Conservation (phyloP, 2,329 filamentous ascomycete genomes). For the Dothidotthia symphoricarpi region DNA sequence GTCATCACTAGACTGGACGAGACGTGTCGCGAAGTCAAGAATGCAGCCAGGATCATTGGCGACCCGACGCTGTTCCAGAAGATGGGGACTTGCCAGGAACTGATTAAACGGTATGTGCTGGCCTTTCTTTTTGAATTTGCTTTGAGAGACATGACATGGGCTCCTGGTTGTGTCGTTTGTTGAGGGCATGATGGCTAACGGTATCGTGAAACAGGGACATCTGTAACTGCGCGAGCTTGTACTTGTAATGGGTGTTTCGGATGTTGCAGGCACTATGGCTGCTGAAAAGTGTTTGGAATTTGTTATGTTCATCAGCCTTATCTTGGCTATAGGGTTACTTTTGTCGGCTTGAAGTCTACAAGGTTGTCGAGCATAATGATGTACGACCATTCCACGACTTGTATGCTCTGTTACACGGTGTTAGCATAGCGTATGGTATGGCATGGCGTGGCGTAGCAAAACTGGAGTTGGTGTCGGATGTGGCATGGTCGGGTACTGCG, state of each 20-base stretch:
- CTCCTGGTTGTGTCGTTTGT: constrained; percentile 1
- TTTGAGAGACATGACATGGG: constrained; percentile 2
- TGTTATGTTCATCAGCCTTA: too few species aligned
- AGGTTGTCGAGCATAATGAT: too few species aligned
- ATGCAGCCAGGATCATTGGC: constrained; percentile 90
- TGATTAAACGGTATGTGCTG: constrained; percentile 88
- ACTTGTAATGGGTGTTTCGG: constrained; percentile 29
- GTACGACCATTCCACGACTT: too few species aligned
- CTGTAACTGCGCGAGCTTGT: constrained; percentile 43
- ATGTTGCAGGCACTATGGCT: constrained; percentile 1
- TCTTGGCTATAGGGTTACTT: too few species aligned
- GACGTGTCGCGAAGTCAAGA: constrained; percentile 96
- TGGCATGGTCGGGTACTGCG: too few species aligned
- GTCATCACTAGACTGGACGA: constrained; percentile 93
- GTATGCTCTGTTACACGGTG: too few species aligned
- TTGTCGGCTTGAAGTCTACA: too few species aligned
- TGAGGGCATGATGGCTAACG: constrained; percentile 14
- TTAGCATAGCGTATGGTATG: too few species aligned
- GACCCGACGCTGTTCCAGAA: constrained; percentile 91
- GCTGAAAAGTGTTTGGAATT: constrained; percentile 3
- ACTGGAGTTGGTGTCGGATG: too few species aligned
- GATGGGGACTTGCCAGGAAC: constrained; percentile 95
- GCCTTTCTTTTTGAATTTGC: neutral
- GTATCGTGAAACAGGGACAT: constrained; percentile 38
- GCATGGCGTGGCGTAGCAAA: too few species aligned